Conservation (phyloP, 805 yeast genomes). For the Lipomyces orientalis region DNA sequence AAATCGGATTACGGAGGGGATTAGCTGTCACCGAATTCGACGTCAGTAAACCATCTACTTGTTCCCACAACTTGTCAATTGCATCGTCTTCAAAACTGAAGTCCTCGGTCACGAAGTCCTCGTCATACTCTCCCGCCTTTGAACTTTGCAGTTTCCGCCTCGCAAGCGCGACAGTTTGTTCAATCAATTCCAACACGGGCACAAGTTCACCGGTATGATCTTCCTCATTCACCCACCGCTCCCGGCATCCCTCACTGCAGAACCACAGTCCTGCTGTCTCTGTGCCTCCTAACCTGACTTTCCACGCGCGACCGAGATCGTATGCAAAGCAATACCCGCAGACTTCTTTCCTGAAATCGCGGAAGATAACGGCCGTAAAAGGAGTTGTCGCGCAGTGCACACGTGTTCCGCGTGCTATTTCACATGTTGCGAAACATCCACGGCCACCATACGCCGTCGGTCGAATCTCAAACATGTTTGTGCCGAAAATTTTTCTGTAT, state of each 20-base stretch:
- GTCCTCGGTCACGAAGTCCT: constrained; percentile 29
- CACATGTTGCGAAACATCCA: constrained; percentile 58
- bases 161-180: constrained; percentile 43
- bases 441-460: constrained; percentile 62
- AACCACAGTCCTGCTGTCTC: constrained; percentile 58
- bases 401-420: constrained; percentile 51
- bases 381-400: constrained; percentile 52
- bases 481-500: neutral
- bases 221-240: constrained; percentile 45
- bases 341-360: constrained; percentile 66
- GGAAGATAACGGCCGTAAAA: constrained; percentile 54
- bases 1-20: constrained; percentile 22
- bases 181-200: constrained; percentile 48
- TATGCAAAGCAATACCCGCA: constrained; percentile 62
- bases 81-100: constrained; percentile 13
- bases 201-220: constrained; percentile 51
- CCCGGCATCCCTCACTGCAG: constrained; percentile 56
- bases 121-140: constrained; percentile 16
- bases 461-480: constrained; percentile 14
- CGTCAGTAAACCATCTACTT: constrained; percentile 8
- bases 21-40: constrained; percentile 6
- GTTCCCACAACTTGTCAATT: constrained; percentile 21
- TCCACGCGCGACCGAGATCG: constrained; percentile 55
- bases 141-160: constrained; percentile 23
- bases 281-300: constrained; percentile 46